These are phyloP conservation scores for Poterioochromonas sp. DNA, from an alignment of 352 stramenopile species.

Conservation along the genomic window DNA sequence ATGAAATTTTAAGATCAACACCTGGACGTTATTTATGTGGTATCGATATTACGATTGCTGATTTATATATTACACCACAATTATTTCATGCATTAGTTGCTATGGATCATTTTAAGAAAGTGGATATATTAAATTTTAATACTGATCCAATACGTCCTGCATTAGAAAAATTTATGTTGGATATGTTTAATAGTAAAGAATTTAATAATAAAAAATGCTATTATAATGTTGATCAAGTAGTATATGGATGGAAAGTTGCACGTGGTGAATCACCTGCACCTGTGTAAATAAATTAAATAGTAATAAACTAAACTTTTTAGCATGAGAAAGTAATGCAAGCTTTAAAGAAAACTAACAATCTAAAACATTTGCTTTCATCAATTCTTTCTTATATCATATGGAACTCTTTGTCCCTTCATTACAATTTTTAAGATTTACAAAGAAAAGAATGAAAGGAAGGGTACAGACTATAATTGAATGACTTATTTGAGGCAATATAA, in stretches of 20 bases:
- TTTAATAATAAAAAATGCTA: neutral
- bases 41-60: conserved; percentile 9
- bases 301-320: too few species aligned
- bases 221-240: conserved; percentile 10
- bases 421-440: too few species aligned
- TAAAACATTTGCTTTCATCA: too few species aligned
- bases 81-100: conserved; percentile 5
- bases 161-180: conserved; percentile 16
- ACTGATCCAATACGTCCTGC: neutral
- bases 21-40: conserved; percentile 25
- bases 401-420: too few species aligned
- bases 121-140: neutral
- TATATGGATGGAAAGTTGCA: conserved; percentile 18
- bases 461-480: too few species aligned
- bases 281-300: too few species aligned
- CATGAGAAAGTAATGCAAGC: too few species aligned
- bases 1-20: conserved; percentile 18
- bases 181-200: conserved; percentile 9
- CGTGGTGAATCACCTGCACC: neutral
- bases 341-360: too few species aligned
- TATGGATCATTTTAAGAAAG: conserved; percentile 9
- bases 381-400: too few species aligned
- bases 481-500: too few species aligned
- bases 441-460: too few species aligned
- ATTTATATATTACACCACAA: conserved; percentile 12